These are phyloP conservation scores for Ophiocordyceps polyrhachis-furcata DNA, from an alignment of 2,329 filamentous ascomycete genomes.

Conservation along the genomic window DNA sequence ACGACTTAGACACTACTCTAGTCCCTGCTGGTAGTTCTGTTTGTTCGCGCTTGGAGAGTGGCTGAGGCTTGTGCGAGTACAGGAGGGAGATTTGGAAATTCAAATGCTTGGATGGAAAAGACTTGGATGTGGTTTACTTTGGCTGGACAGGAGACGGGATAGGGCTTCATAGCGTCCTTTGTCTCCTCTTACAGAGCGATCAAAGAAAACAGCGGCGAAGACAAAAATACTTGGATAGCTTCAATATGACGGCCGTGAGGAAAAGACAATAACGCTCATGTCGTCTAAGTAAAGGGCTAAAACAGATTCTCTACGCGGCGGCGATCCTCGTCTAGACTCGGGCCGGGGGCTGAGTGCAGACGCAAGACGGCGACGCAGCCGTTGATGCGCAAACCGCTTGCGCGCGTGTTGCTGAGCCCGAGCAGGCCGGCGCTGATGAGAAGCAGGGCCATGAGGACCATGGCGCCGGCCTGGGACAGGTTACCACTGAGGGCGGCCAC, in stretches of 20 bases:
- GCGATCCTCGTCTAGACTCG: neutral
- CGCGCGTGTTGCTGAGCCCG: constrained; percentile 32
- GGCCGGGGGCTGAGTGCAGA: neutral
- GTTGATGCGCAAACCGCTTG: constrained; percentile 28
- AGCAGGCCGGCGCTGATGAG: constrained; percentile 33
- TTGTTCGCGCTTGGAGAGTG: too few species aligned
- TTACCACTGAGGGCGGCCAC: constrained; percentile 36
- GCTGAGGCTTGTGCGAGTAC: too few species aligned
- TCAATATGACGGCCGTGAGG: neutral
- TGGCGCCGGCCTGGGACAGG: constrained; percentile 30
- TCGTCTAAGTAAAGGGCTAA: neutral
- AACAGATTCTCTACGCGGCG: neutral
- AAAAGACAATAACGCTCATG: too few species aligned
- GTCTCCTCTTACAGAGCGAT: too few species aligned
- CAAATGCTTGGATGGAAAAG: too few species aligned
- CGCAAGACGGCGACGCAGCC: constrained; percentile 23
- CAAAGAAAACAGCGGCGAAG: too few species aligned
- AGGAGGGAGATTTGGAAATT: too few species aligned
- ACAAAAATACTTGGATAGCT: neutral
- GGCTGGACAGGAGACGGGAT: too few species aligned
- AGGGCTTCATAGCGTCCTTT: too few species aligned
- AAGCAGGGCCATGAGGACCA: constrained; percentile 31
- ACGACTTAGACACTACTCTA: too few species aligned
- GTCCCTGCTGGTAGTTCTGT: too few species aligned
- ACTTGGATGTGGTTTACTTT: too few species aligned